Conservation (phyloP, 2,329 filamentous ascomycete genomes). For the Cordyceps militaris region DNA sequence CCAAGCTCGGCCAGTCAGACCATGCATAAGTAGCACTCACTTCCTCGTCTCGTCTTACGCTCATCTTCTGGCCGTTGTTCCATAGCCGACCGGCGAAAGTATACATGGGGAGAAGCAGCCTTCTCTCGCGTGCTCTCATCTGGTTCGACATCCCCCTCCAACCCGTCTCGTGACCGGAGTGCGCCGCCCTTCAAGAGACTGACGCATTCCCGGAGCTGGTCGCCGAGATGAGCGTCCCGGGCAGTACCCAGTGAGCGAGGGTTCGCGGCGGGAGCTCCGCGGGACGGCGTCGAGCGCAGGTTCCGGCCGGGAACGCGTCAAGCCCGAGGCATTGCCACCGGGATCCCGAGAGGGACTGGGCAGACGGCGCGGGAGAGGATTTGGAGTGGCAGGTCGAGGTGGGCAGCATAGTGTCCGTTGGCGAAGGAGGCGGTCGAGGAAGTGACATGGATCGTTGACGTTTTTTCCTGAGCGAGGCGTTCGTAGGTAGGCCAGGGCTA, state of each 20-base stretch:
- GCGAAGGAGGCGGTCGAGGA: background rate
- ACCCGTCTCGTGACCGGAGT: conserved; percentile 34
- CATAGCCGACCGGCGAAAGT: background rate
- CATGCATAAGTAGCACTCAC: background rate
- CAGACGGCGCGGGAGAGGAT: background rate
- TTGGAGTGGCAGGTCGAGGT: background rate
- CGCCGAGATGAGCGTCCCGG: conserved; percentile 34
- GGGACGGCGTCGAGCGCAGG: conserved; percentile 26
- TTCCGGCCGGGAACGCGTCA: conserved; percentile 26
- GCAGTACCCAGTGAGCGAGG: conserved; percentile 16
- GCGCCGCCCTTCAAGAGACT: conserved; percentile 35
- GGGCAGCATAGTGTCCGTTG: background rate
- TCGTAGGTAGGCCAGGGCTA: background rate
- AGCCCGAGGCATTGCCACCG: no score
- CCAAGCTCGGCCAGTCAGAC: background rate
- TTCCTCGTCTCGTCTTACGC: background rate
- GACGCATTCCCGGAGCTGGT: conserved; percentile 36
- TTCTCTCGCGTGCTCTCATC: background rate
- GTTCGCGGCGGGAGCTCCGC: conserved; percentile 29
- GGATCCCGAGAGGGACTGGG: background rate
- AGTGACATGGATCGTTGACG: background rate
- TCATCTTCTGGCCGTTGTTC: background rate
- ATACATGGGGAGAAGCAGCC: background rate
- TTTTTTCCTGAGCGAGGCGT: conserved; percentile 6
- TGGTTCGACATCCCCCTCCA: background rate